Base-by-base conservation (phyloP, 495 filamentous ascomycete species). In the Neurospora tetraspora region DNA sequence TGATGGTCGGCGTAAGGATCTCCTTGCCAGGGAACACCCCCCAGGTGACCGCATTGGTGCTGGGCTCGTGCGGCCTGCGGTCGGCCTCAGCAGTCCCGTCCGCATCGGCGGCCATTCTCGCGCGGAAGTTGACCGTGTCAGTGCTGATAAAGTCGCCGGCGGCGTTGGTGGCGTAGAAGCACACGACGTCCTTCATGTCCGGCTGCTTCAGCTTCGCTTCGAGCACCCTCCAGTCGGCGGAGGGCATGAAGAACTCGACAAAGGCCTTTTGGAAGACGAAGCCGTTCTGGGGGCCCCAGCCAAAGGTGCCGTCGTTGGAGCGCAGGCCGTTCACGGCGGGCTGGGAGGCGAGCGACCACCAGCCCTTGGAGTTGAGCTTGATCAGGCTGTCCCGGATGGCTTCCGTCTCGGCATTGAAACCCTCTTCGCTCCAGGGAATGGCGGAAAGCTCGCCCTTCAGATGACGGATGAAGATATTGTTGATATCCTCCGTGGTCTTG, bases 211-310 rank as follows among this genome's bases (percentile, higher is more conserved):
- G 88, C 68, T 88, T 85, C 20, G 84, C 83, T 72, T 88, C 86
- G 16, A 98, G 83, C 37, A 78, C 79, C 18, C 83, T 79, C 89
- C 93, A 98, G 80, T 94, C 92, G 1, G 82, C 77, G 4, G 82
- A 80, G 0, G 94, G 89, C 59, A 94, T 81, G 85, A 98, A 98
- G 83, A 98, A 93, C 81, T 99, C 96, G 45, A 99, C 94, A 79
- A 99, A 99, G 0, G 96, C 91, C 81, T 99, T 99, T 77, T 99
- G 96, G 85, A 97, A 99, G 69, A 98, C 93, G 80, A 96, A 98
- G 3, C 96, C 96, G 74, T 94, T 89, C 47, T 88, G 89, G 0
- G 96, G 96, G 14, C 96, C 96, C 96, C 96, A 99, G 72, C 96
- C 96, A 80, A 97, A 97, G 70, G 92, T 85, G n/a, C 85, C 80